Evolutionary conservation across 2,329 filamentous ascomycete species (phyloP), one percentile per base, ranked within the genome.

Genomic region (Beauveria varroae): DNA sequence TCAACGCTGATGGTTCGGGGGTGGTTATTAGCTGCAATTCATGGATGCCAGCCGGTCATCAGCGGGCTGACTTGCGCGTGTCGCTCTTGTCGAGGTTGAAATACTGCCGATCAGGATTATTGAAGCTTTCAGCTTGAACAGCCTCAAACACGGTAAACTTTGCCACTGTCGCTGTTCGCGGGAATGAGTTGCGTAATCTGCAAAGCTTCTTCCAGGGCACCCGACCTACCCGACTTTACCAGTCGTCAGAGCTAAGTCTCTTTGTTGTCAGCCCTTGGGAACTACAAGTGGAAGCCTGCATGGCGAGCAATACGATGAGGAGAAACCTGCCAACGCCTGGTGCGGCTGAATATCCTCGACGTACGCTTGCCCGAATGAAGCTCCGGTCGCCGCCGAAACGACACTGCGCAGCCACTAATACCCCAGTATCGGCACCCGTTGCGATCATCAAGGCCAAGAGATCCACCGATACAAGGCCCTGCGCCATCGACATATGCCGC

Each of bases 221-320:
- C 10, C 30, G 30, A 34, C 30, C 12, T 34, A 30, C 47, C 47
- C 37, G 37, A 43, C 22, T 41, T 20, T 44, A 14, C 16, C 6
- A 46, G 18, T n/a, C 20, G 26, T 50, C 44, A 57, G 55, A 50
- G 22, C 16, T 50, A 14, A 34, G 3, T 40, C 22, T 30, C 8
- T 30, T 41, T 47, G n/a, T n/a, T 24, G 18, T 57, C 55, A 57
- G 55, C 55, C 44, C 55, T 5, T 5, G 12, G 24, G 18, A 10
- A 51, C 20, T 28, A 30, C 9, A 16, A 3, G 40, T 43, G 40
- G 40, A 40, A 30, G 40, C 18, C 37, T 41, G 37, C 28, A 47
- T 55, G 50, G 51, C 58, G 58, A 61, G 58, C 50, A 55, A 61
- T 61, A 50, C 58, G 51, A 60, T n/a, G 43, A 30, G 22, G n/a